Conservation (phyloP, 371 early-diverging fungal species). For the Rhizopus delemar region DNA sequence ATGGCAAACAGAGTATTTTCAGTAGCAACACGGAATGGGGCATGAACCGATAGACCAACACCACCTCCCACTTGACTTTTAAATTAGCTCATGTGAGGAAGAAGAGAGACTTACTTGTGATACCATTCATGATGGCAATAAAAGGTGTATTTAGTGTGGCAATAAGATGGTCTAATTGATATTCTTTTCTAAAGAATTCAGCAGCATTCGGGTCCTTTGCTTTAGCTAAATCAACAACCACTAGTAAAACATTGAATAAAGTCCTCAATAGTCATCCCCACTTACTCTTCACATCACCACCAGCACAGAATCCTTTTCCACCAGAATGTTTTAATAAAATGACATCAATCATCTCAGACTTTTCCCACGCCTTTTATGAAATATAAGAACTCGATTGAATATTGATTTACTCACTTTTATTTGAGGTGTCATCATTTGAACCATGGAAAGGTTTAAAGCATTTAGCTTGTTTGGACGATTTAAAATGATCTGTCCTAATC, state of each 20-base stretch:
- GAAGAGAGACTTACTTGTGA: constrained; percentile 71
- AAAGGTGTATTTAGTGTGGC: constrained; percentile 86
- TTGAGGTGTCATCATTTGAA: constrained; percentile 79
- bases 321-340: constrained; percentile 81
- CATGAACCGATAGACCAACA: constrained; percentile 93
- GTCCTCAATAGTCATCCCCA: background rate
- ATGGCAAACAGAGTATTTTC: constrained; percentile 93
- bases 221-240: constrained; percentile 49
- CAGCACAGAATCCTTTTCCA: constrained; percentile 91
- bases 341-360: constrained; percentile 85
- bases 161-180: constrained; percentile 89
- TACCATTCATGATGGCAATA: constrained; percentile 89
- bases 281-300: constrained; percentile 91
- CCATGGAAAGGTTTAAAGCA: constrained; percentile 87
- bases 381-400: constrained; percentile 48
- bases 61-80: constrained; percentile 88
- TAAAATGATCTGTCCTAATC: constrained; percentile 75
- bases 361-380: constrained; percentile 62
- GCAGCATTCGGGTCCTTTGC: constrained; percentile 57
- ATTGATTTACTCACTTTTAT: constrained; percentile 58
- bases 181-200: constrained; percentile 90
- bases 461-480: constrained; percentile 89
- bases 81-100: background rate
- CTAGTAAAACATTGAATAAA: constrained; percentile 17
- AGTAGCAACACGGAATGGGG: constrained; percentile 94